Evolutionary conservation across 1,139 yeast genomes (phyloP), one percentile per base, ranked within the genome.

Genomic region (Lodderomyces oxycetoniae): DNA sequence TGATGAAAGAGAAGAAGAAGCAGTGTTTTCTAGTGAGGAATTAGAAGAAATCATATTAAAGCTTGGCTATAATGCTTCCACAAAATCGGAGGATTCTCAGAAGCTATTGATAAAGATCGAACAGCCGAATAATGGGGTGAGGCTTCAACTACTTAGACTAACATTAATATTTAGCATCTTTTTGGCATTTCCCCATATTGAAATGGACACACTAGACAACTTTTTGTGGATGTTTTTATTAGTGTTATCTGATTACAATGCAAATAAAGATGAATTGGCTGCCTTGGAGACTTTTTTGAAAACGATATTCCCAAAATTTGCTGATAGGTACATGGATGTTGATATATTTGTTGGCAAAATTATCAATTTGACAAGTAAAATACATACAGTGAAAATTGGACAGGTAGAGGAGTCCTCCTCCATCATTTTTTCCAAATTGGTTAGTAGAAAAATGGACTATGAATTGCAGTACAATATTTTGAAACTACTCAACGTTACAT

Each of bases 221-320:
- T 11, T 14, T 6, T n/a, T 24, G n/a, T 24, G 26, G 26, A 24
- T 24, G 26, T 48, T 10, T 43, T 39, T 21, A 35, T 37, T 24
- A 28, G 33, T 21, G 20, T 32, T 25, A 12, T 37, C 49, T 28
- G 58, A 53, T 39, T 44, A 43, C 22, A 51, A 52, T 37, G 39
- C 41, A 4, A 37, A 42, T 12, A 36, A 35, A 30, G 21, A 39
- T 19, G 40, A 41, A 17, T 41, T 40, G 31, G 12, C 24, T 3
- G 31, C 37, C 0, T 27, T 50, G 13, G 17, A 29, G 13, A 31
- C 40, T 13, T 48, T 47, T 26, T 36, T 44, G 2, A 11, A 30
- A 5, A 12, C 34, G 7, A 33, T 35, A 4, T 36, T 38, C 16
- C 25, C 37, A 1, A 33, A 22, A 12, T 30, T 42, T 11, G 19